Conservation (phyloP, 2,329 filamentous ascomycete genomes). For the Botrytis byssoidea region DNA sequence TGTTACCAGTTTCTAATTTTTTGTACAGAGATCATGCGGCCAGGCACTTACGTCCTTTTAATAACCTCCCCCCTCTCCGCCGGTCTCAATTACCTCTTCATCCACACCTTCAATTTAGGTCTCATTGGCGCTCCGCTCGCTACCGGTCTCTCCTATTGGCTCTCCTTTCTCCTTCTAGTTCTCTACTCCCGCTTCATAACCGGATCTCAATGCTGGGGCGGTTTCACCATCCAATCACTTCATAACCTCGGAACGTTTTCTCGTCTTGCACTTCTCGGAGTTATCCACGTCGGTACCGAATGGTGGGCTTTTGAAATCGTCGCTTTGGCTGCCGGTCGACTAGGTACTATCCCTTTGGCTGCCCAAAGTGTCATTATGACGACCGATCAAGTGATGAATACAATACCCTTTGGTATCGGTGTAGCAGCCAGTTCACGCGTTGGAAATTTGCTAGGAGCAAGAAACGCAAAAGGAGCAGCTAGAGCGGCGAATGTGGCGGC, state of each 20-base stretch:
- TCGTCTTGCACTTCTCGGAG: slow-evolving; percentile 70
- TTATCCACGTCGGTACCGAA: slow-evolving; percentile 83
- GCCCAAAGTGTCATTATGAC: slow-evolving; percentile 91
- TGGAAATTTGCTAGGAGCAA: slow-evolving; percentile 75
- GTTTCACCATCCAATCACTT: slow-evolving; percentile 63
- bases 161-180: slow-evolving; percentile 73
- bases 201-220: slow-evolving; percentile 78
- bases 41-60: slow-evolving; percentile 78
- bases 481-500: slow-evolving; percentile 75
- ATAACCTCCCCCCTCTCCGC: slow-evolving; percentile 81
- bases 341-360: slow-evolving; percentile 76
- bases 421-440: slow-evolving; percentile 76
- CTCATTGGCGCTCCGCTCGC: slow-evolving; percentile 78
- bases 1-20: background rate
- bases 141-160: slow-evolving; percentile 83
- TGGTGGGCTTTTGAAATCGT: slow-evolving; percentile 97
- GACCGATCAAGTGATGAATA: slow-evolving; percentile 74
- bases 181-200: slow-evolving; percentile 69
- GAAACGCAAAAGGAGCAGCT: slow-evolving; percentile 62
- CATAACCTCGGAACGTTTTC: slow-evolving; percentile 69
- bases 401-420: slow-evolving; percentile 82
- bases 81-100: slow-evolving; percentile 75
- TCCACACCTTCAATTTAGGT: slow-evolving; percentile 68
- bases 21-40: slow-evolving; percentile 63
- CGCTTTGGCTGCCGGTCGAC: slow-evolving; percentile 73